These are phyloP conservation scores for Murraya koenigii DNA, from an alignment of 345 rosid species.

Conservation along the genomic window DNA sequence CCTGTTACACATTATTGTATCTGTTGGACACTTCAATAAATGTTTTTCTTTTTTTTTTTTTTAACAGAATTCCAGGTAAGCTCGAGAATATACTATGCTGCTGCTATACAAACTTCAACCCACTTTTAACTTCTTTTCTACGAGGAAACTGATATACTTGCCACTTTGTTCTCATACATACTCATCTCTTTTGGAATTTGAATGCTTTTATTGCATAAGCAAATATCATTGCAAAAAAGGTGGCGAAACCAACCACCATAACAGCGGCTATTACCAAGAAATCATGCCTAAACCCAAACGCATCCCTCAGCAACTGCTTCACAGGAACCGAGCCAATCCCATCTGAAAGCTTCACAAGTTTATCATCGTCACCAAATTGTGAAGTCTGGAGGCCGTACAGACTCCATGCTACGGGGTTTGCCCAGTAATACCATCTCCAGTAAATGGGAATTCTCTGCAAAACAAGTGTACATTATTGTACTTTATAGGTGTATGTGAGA, in stretches of 20 bases:
- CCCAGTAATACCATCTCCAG: slow-evolving; percentile 99
- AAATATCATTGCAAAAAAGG: slow-evolving; percentile 67
- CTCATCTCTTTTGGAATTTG: slow-evolving; percentile 88
- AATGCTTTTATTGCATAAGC: slow-evolving; percentile 83
- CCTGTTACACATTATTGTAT: background rate
- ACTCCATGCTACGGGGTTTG: slow-evolving; percentile 94
- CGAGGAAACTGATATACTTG: background rate
- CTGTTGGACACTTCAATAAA: background rate
- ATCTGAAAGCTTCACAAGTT: slow-evolving; percentile 53
- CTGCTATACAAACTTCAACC: background rate
- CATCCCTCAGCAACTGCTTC: slow-evolving; percentile 46
- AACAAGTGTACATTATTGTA: background rate
- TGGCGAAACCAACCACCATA: slow-evolving; percentile 67
- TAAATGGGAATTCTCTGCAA: slow-evolving; percentile 87
- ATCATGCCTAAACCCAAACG: slow-evolving; percentile 76
- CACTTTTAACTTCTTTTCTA: too few relatives aligned
- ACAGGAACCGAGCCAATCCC: slow-evolving; percentile 49
- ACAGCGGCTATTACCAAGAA: slow-evolving; percentile 66
- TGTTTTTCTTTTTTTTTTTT: background rate
- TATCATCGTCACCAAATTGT: slow-evolving; percentile 65
- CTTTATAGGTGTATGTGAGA: background rate
- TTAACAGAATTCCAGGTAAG: background rate
- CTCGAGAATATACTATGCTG: background rate
- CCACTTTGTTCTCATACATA: background rate
- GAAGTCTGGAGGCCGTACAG: slow-evolving; percentile 81